These are phyloP conservation scores for Pseudonitzschia delicatissima DNA, from an alignment of 108 stramenopile genomes.

Conservation along the genomic window DNA sequence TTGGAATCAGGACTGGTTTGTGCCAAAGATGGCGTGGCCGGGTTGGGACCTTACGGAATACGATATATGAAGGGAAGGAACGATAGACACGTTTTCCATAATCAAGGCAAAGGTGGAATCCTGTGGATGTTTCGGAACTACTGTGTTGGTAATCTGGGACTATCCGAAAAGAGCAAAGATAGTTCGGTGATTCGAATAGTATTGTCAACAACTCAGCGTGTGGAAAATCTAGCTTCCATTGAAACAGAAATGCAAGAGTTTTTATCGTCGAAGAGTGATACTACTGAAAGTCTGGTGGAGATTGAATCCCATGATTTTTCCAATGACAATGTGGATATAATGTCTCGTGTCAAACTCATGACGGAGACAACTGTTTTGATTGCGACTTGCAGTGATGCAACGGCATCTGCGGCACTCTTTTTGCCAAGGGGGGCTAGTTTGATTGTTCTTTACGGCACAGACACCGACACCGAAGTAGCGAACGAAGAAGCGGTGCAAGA, in stretches of 20 bases:
- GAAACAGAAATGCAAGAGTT: neutral
- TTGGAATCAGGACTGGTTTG: constrained; percentile 35
- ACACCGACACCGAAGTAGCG: neutral
- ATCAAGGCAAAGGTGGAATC: constrained; percentile 44
- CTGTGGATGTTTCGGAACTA: constrained; percentile 51
- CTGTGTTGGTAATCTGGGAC: constrained; percentile 40
- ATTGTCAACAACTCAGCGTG: neutral
- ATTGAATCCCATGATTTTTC: constrained; percentile 9
- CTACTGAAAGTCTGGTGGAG: constrained; percentile 1
- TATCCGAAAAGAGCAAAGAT: neutral
- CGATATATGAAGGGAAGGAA: constrained; percentile 39
- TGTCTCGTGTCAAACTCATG: constrained; percentile 13
- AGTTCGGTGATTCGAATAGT: neutral
- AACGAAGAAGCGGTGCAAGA: constrained; percentile 1
- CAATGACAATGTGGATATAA: neutral
- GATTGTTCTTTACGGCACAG: constrained; percentile 29
- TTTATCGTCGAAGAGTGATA: neutral
- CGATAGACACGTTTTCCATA: constrained; percentile 35
- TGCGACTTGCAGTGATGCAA: constrained; percentile 7
- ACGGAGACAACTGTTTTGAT: constrained; percentile 18
- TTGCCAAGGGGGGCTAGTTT: constrained; percentile 51
- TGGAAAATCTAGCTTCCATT: neutral
- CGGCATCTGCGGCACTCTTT: constrained; percentile 44
- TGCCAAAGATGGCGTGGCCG: constrained; percentile 39
- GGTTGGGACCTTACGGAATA: constrained; percentile 47